phyloP scores from a whole-genome alignment of 1,284 basidiomycete species.

The Earliella scabrosa region DNA sequence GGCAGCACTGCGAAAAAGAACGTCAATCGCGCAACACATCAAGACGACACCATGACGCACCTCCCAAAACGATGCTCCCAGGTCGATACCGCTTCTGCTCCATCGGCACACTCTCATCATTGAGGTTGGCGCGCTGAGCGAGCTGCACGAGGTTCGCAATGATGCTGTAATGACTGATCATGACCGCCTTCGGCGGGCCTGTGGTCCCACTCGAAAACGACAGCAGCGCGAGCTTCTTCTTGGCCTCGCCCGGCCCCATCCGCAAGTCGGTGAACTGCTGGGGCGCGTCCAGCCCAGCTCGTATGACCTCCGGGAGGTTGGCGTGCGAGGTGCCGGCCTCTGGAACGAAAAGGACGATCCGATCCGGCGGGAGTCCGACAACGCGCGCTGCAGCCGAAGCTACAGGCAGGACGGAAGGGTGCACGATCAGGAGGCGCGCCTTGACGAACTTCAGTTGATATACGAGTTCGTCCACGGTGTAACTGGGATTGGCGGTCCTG shows the following conservation, averaged over 20 bases:
- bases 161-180: slow-evolving; percentile 68
- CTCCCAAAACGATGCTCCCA: slow-evolving; percentile 59
- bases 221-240: slow-evolving; percentile 67
- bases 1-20: slow-evolving; percentile 27
- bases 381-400: slow-evolving; percentile 52
- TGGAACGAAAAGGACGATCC: slow-evolving; percentile 54
- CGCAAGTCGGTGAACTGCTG: slow-evolving; percentile 46
- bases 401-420: slow-evolving; percentile 49
- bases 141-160: slow-evolving; percentile 70
- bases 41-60: slow-evolving; percentile 36
- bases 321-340: slow-evolving; percentile 4
- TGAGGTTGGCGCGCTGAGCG: slow-evolving; percentile 50
- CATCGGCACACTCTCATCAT: slow-evolving; percentile 38
- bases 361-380: slow-evolving; percentile 50
- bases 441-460: slow-evolving; percentile 57
- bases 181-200: slow-evolving; percentile 78
- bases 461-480: slow-evolving; percentile 32
- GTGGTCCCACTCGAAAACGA: slow-evolving; percentile 85
- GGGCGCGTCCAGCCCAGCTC: slow-evolving; percentile 44
- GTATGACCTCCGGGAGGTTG: slow-evolving; percentile 43
- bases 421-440: slow-evolving; percentile 55
- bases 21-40: not conserved
- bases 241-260: slow-evolving; percentile 60
- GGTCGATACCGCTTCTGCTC: slow-evolving; percentile 46
- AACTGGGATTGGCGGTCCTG: slow-evolving; percentile 10